Evolutionary conservation across 2,329 filamentous ascomycete species (phyloP).

Genomic region (Monilinia polystroma): DNA sequence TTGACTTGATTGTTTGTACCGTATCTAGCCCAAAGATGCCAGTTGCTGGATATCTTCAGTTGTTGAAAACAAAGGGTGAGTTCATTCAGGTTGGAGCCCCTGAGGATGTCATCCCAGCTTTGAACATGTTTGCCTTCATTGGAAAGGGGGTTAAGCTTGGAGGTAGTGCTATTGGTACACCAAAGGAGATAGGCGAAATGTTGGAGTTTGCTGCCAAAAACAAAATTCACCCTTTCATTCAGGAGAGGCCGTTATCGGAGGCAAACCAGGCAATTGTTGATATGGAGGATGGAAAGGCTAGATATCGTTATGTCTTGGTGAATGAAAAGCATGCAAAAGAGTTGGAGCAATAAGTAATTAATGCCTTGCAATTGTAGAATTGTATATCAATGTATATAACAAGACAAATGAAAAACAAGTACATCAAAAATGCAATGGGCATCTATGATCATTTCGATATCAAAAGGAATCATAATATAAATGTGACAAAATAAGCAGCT

Average conservation of each 20-base stretch:
- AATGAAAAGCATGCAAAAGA: slow-evolving; percentile 22
- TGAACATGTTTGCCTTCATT: slow-evolving; percentile 48
- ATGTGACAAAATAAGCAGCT: background rate
- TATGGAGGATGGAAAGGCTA: slow-evolving; percentile 55
- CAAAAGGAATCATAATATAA: background rate
- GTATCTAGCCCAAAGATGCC: slow-evolving; percentile 59
- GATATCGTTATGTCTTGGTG: slow-evolving; percentile 47
- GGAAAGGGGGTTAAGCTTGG: slow-evolving; percentile 50
- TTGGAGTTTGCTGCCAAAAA: slow-evolving; percentile 57
- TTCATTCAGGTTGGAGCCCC: slow-evolving; percentile 65
- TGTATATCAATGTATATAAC: background rate
- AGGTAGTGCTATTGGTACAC: slow-evolving; percentile 41
- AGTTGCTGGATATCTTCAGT: slow-evolving; percentile 55
- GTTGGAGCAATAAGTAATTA: background rate
- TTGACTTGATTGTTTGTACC: slow-evolving; percentile 60
- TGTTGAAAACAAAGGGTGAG: slow-evolving; percentile 57
- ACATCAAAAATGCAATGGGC: background rate
- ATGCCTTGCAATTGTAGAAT: background rate
- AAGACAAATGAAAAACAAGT: background rate
- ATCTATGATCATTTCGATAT: background rate
- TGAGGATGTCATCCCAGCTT: slow-evolving; percentile 53
- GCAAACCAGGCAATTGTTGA: slow-evolving; percentile 57
- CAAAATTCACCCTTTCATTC: slow-evolving; percentile 56
- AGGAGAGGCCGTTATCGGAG: slow-evolving; percentile 53
- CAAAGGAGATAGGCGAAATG: slow-evolving; percentile 59